Base-by-base conservation (phyloP, 768 basidiomycete species). In the Mycena sanguinolenta region DNA sequence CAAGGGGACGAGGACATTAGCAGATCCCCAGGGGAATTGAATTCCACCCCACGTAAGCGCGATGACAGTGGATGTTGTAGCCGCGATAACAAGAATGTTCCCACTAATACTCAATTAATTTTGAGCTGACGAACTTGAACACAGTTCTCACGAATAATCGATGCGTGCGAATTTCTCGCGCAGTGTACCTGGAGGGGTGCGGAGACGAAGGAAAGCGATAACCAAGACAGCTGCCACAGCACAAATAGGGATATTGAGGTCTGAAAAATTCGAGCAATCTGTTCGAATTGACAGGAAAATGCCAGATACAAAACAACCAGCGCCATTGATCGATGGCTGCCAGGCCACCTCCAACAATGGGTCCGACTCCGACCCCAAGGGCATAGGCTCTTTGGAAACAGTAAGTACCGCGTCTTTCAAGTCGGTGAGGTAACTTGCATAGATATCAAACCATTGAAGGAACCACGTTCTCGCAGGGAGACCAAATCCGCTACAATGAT, bases 401-500 rank as follows among this genome's bases (percentile, higher is more conserved):
- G 27, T 25, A 17, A 76, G 75, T 30, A 52, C 10, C 32, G 10
- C 32, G 32, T 34, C 32, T 34, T 50, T 59, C 0, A 36, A 19
- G 25, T 8, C 13, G 16, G 27, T 58, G 21, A 21, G 55, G 21
- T 16, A 28, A 59, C 80, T 63, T 42, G 81, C 82, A 84, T 64
- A 27, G 78, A 84, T 32, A 84, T 77, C 27, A 87, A 59, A 17
- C 81, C 83, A 4, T 75, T 70, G 64, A 80, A 85, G 0, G 71
- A 42, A 5, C 87, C 87, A 5, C 88, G 82, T 58, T 86, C 84
- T 32, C 75, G 59, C 21, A 89, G 78, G 8, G 86, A 81, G n/a
- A 88, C 84, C 3, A 89, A 75, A 70, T 89, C 87, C 21, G 81
- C 77, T 10, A 86, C 67, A 61, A 88, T 79, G 58, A 88, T 86